Evolutionary conservation across 768 basidiomycete species (phyloP).

Genomic region (Gyrodon lividus): DNA sequence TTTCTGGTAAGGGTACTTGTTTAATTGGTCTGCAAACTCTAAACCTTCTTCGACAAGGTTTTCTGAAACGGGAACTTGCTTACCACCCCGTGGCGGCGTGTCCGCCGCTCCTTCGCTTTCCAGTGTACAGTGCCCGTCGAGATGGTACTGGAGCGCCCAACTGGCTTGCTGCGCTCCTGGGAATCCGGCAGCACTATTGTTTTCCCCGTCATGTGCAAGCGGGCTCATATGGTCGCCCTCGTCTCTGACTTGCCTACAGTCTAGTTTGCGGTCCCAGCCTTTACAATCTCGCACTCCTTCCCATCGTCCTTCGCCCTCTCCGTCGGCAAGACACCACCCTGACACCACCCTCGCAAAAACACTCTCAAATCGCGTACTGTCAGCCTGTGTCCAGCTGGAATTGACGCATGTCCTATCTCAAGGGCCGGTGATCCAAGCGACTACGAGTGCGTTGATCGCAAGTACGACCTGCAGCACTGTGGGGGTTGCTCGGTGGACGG

Average conservation of each 20-base stretch:
- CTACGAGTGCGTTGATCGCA: slow-evolving; percentile 64
- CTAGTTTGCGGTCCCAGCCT: slow-evolving; percentile 23
- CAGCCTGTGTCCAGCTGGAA: slow-evolving; percentile 49
- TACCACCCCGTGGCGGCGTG: slow-evolving; percentile 2
- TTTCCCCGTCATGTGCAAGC: slow-evolving; percentile 33
- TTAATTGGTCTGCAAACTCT: background rate
- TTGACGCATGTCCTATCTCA: slow-evolving; percentile 57
- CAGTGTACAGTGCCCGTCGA: slow-evolving; percentile 8
- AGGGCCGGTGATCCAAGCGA: slow-evolving; percentile 39
- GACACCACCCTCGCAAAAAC: slow-evolving; percentile 26
- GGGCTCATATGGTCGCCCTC: slow-evolving; percentile 47
- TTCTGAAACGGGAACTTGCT: slow-evolving; percentile 10
- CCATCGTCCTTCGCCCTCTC: slow-evolving; percentile 40
- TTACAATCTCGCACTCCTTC: slow-evolving; percentile 9
- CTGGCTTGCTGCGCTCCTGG: slow-evolving; percentile 12
- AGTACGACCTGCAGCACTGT: slow-evolving; percentile 65
- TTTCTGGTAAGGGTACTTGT: slow-evolving; percentile 10
- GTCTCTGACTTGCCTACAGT: slow-evolving; percentile 42
- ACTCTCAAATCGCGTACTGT: slow-evolving; percentile 35
- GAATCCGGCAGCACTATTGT: slow-evolving; percentile 3
- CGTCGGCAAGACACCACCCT: slow-evolving; percentile 15
- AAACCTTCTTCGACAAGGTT: slow-evolving; percentile 10
- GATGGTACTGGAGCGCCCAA: slow-evolving; percentile 18
- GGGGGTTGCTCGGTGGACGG: slow-evolving; percentile 71
- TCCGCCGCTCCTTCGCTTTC: background rate